Evolutionary conservation across 2,329 filamentous ascomycete genomes (phyloP), one percentile per base, ranked within the genome.

Genomic region (Onygena corvina): DNA sequence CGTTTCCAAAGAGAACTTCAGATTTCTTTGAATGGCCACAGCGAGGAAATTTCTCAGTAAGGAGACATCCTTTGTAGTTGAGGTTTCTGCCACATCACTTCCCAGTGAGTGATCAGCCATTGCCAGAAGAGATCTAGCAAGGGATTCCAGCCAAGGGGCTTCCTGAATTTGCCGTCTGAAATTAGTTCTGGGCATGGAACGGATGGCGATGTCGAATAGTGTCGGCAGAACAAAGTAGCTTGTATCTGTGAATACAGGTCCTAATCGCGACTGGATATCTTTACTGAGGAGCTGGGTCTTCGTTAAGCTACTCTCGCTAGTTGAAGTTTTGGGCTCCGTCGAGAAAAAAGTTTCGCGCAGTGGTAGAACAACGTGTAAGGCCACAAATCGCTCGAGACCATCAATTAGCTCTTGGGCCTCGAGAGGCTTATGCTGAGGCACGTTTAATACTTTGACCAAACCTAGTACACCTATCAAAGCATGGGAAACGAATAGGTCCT

Each of bases 81-180:
- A 30, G 11, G 23, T 23, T 23, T 42, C 55, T 3, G 53, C 46
- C 1, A 52, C 51, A 21, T 58, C 59, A 27, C 61, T 60, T 9
- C 60, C 56, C 40, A 64, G 61, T 12, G 60, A 57, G 9, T 59
- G 60, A 38, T 62, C 70, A 7, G 64, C 62, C 35, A 66, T 56
- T 50, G 71, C 64, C 5, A 65, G 61, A 36, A 72, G 60, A 25
- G 61, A 61, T 20, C 67, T 63, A 49, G 75, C 74, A n/a, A 73
- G 59, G 2, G 64, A 65, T 56, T 74, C 71, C 46, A 76, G 57
- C 72, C 73, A 76, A 11, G 66, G 61, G 33, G 67, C 67, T 57
- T 76, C 73, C 20, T 66, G 59, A 5, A 65, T 65, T 54, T 71
- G 66, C 31, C 67, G 61, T 38, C 63, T 62, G 40, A 70, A 69